Base-by-base conservation (phyloP, 495 filamentous ascomycete genomes). In the Daldinia grandis region DNA sequence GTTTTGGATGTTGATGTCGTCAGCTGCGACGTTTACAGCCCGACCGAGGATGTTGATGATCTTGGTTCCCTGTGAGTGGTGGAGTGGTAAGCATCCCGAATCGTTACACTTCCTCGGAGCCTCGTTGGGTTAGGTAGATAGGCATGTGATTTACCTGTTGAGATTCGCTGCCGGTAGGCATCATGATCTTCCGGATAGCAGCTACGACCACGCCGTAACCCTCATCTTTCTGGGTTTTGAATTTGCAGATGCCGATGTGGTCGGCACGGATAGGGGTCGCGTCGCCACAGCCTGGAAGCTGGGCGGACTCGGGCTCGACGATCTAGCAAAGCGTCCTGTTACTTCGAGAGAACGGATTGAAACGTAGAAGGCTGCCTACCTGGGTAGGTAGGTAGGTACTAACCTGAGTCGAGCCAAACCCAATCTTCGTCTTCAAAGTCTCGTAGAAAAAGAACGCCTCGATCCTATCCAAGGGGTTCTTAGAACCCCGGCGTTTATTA, bases 181-280 rank as follows among this genome's bases (percentile, higher is more conserved):
- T 40, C 38, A 40, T 40, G 2, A 40, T 40, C 38, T 40, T 40
- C 2, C 38, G 38, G 5, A 40, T 40, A 17, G 38, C 38, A 9
- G 38, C 38, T 17, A 40, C 38, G 6, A 40, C 38, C 5, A 40
- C 38, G n/a, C 38, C 38, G 49, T 53, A 28, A 12, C 24, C 24
- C 19, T 53, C 49, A 25, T 53, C 49, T 12, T 53, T 30, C 24
- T 53, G 24, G 1, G 21, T 28, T 21, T 30, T 30, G 15, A 53
- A 53, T n/a, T 53, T 53, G 15, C 49, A 53, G 49, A 53, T 28
- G 27, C 27, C 27, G 27, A 53, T 25, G 24, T 53, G 49, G 24
- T 53, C 49, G 21, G 21, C 49, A 25, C 27, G 9, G 24, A 53
- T 30, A 53, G 49, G 49, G 49, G 27, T 21, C 6, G 49, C 49